phyloP scores from a whole-genome alignment of 139 green algal species.

The Chlamydomonas sphaeroides region DNA sequence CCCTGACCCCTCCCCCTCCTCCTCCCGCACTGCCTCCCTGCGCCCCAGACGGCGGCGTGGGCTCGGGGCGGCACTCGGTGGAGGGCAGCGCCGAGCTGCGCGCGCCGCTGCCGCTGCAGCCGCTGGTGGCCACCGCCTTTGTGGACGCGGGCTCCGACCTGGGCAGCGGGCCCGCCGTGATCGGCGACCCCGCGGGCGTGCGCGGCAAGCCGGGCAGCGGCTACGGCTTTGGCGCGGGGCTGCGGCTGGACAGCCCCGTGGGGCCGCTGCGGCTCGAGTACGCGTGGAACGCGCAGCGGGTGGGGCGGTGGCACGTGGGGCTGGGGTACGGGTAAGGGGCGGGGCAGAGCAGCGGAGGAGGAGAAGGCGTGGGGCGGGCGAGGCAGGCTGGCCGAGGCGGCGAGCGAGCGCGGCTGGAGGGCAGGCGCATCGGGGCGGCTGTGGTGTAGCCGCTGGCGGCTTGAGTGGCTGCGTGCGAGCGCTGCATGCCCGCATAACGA shows the following conservation, averaged over 20 bases:
- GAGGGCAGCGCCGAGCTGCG: constrained; percentile 85
- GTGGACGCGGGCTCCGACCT: constrained; percentile 93
- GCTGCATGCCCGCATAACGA: no score
- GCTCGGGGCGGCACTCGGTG: constrained; percentile 85
- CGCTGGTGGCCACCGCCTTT: constrained; percentile 86
- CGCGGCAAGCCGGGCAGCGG: constrained; percentile 69
- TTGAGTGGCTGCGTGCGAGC: no score
- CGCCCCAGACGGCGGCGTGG: constrained; percentile 85
- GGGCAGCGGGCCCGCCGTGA: constrained; percentile 83
- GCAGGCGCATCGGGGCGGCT: no score
- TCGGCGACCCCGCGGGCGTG: constrained; percentile 86
- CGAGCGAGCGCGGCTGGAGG: no score
- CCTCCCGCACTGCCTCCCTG: neutral
- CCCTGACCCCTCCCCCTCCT: neutral
- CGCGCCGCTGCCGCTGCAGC: constrained; percentile 71
- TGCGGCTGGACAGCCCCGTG: constrained; percentile 91
- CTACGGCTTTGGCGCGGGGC: constrained; percentile 86
- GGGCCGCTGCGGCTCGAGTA: constrained; percentile 96
- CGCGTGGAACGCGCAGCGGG: constrained; percentile 85
- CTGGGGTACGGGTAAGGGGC: constrained; percentile 75
- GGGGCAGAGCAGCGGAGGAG: no score
- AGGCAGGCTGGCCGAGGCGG: no score
- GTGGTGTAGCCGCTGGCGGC: no score
- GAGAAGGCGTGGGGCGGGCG: no score
- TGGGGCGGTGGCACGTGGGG: constrained; percentile 93